Conservation (phyloP, 805 yeast species). For the Pichia insulana region DNA sequence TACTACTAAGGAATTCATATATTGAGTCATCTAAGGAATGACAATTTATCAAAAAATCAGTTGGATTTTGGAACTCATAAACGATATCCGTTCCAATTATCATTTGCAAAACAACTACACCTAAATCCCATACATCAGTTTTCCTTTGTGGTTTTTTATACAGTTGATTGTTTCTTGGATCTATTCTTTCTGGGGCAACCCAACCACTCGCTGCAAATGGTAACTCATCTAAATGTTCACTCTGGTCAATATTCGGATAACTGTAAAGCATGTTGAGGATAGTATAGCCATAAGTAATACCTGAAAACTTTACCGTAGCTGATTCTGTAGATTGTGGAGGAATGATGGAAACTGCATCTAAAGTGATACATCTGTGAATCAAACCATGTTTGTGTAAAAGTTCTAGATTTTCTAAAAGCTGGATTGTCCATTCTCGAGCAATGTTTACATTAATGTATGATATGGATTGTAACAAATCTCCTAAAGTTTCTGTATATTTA, state of each 20-base stretch:
- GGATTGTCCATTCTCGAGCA: conserved; percentile 84
- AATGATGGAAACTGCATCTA: conserved; percentile 48
- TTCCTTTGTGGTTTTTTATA: conserved; percentile 54
- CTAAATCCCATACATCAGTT: conserved; percentile 92
- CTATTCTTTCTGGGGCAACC: conserved; percentile 71
- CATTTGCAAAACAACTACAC: conserved; percentile 63
- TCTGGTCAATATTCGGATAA: conserved; percentile 24
- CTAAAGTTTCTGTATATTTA: conserved; percentile 50
- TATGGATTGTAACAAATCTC: conserved; percentile 59
- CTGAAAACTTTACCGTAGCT: conserved; percentile 48
- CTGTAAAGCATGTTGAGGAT: conserved; percentile 31
- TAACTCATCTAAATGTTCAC: conserved; percentile 15
- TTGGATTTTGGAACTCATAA: conserved; percentile 49
- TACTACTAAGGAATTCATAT: conserved; percentile 53
- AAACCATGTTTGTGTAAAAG: conserved; percentile 78
- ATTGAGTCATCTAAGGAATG: conserved; percentile 42
- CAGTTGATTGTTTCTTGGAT: conserved; percentile 16
- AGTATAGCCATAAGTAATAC: conserved; percentile 51
- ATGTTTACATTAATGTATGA: conserved; percentile 60
- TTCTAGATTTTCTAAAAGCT: conserved; percentile 78
- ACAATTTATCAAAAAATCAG: conserved; percentile 45
- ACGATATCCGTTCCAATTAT: conserved; percentile 51
- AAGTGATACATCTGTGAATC: conserved; percentile 59
- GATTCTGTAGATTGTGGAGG: conserved; percentile 45
- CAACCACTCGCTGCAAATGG: conserved; percentile 37